Evolutionary conservation across 2,329 filamentous ascomycete species (phyloP).

Genomic region (Pestalotiopsis sp.): DNA sequence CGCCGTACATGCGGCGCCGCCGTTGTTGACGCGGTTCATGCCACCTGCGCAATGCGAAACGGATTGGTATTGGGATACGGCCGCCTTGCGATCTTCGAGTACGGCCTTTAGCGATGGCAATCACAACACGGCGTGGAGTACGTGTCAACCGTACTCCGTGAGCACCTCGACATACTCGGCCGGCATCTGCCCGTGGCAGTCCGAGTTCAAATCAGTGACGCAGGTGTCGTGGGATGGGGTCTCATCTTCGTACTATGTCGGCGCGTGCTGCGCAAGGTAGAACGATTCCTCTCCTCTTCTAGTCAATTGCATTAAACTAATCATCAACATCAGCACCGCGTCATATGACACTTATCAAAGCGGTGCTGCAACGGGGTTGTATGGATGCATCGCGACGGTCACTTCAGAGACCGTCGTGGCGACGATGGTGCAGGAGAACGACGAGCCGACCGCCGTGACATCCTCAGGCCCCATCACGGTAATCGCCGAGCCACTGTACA

Average conservation of each 20-base stretch:
- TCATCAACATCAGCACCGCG: background rate
- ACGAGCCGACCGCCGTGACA: background rate
- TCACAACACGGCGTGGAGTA: conserved; percentile 14
- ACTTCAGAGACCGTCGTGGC: background rate
- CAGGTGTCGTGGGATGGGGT: conserved; percentile 11
- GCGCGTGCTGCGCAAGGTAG: conserved; percentile 15
- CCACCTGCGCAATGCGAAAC: conserved; percentile 9
- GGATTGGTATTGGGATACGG: conserved; percentile 16
- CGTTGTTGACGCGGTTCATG: conserved; percentile 15
- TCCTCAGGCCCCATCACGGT: conserved; percentile 6
- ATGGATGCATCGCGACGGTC: conserved; percentile 6
- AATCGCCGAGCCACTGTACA: conserved; percentile 14
- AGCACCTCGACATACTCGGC: conserved; percentile 13
- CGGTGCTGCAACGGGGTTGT: background rate
- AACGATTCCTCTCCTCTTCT: background rate
- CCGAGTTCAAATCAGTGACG: conserved; percentile 14
- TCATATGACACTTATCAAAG: background rate
- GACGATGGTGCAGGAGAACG: conserved; percentile 4
- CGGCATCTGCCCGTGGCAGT: conserved; percentile 13
- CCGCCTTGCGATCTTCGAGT: background rate
- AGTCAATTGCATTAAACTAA: background rate
- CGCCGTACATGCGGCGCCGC: conserved; percentile 9
- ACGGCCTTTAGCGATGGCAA: conserved; percentile 12
- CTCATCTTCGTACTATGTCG: conserved; percentile 1
- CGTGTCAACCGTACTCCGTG: conserved; percentile 14